Evolutionary conservation across 345 rosid species (phyloP), one percentile per base, ranked within the genome.

Genomic region (Eucalyptus virginea): DNA sequence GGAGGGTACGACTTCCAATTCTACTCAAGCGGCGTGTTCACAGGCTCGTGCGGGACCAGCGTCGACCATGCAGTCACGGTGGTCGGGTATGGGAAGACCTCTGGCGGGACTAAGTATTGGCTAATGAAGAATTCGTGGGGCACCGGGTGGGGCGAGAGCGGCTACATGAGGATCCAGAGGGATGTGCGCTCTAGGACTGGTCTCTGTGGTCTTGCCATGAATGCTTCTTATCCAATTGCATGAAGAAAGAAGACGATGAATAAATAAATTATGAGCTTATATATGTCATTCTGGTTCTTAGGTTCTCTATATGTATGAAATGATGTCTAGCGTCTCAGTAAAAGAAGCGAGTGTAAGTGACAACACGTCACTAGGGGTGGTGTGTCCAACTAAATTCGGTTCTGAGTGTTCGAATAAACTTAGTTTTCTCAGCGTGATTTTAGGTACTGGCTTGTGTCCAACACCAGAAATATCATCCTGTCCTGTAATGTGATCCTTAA

Each of bases 21-120:
- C 72, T 95, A 95, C 87, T 23, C 86, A 7, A 58, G 91, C 6
- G 96, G 96, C 24, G 77, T 96, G 28, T 94, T 95, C 88, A 52
- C 80, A 15, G 93, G 91, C 3, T 65, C 88, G 6, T 96, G 98
- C 81, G 94, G 89, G 21, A 93, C 91, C 4, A 5, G 19, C 26
- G 44, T 91, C 28, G 67, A 91, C 89, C 98, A 95, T 86, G 95
- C 92, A 5, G 93, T 94, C 34, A 93, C 95, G 3, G 86, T 92
- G 1, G 91, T 96, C 34, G 97, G 97, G n/a, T 95, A 95, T 23
- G 97, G 96, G n/a, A 87, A 88, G 37, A 87, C 58, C 62, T 42
- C n/a, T 7, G 92, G 88, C 12, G 95, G 95, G 47, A 92, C 90
- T 3, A 65, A 65, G 67, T 89, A 86, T 48, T 89, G 90, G 88